Base-by-base conservation (phyloP, 2,329 filamentous ascomycete genomes). In the Talaromyces pinophilus region DNA sequence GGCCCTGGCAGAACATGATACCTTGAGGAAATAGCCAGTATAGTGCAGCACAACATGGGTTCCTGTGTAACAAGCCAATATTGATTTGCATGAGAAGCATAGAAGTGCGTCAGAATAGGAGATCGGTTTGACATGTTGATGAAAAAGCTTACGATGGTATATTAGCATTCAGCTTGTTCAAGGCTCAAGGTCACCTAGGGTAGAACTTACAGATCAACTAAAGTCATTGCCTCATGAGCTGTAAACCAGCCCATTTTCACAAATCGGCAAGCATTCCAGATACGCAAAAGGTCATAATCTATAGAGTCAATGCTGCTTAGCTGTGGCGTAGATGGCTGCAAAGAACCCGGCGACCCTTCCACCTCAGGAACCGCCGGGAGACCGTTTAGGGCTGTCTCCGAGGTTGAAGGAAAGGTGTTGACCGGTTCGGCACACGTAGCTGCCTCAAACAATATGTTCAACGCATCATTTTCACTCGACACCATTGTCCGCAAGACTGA, bases 181-280 rank as follows among this genome's bases (percentile, higher is more conserved):
- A 48, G 19, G 4, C 46, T 5, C 7, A 25, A 48, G 19, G 11
- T 15, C 19, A 48, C 6, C 19, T 15, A 25, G 46, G 30, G 83
- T 82, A 50, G 76, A 17, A 72, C 77, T 64, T 66, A 80, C 74
- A 83, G 67, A 64, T 85, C 82, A 42, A 85, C 75, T 48, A 82
- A 82, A 5, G 76, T 79, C 3, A 85, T 75, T 13, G 82, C 83
- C 68, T 86, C 84, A 33, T 81, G 76, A 0, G 83, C 82, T 0
- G 82, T 82, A 64, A 85, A 81, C 83, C 82, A 85, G 0, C 83
- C 83, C 80, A 83, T 83, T 64, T 80, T 80, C n/a, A 84, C 82
- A 67, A 84, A 85, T 1, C 82, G 78, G 68, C 80, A 82, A 0
- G 75, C 73, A 15, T 80, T 80, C 82, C 81, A 84, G 22, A 80